Percentiles rank a stretch among this genome's conserved stretches.
These are phyloP conservation scores for Odontarrhena argentea DNA, from an alignment of 345 rosid species.

Conservation along the genomic window DNA sequence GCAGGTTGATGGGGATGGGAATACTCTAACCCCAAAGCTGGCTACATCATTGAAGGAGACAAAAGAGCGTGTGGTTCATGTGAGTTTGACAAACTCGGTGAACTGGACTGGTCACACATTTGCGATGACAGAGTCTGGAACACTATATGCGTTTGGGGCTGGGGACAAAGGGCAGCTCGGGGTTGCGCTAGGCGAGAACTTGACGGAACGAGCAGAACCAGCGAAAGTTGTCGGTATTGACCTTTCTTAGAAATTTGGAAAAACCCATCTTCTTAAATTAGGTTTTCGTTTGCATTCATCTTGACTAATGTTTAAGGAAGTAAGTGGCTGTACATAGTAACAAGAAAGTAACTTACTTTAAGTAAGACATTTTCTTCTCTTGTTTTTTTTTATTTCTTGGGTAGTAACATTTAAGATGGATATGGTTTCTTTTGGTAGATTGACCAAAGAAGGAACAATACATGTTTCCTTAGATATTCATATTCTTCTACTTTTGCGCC, in stretches of 20 bases:
- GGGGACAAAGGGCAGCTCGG: constrained; percentile 98
- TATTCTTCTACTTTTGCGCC: neutral
- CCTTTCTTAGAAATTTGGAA: constrained; percentile 41
- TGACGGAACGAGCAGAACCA: constrained; percentile 75
- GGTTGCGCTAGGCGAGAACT: constrained; percentile 60
- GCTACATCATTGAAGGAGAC: constrained; percentile 72
- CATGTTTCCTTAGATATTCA: neutral
- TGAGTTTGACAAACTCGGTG: constrained; percentile 81
- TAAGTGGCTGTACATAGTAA: constrained; percentile 36
- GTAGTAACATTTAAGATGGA: constrained; percentile 15
- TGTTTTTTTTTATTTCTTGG: neutral
- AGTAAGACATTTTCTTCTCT: too few species aligned
- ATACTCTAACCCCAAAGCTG: constrained; percentile 67
- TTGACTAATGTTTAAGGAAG: constrained; percentile 26
- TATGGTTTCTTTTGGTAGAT: constrained; percentile 30
- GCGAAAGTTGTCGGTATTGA: constrained; percentile 66
- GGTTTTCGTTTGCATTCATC: constrained; percentile 28
- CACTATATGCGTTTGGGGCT: constrained; percentile 82
- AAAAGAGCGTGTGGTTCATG: constrained; percentile 79
- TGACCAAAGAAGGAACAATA: neutral
- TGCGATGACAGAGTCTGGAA: constrained; percentile 84
- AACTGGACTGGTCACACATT: constrained; percentile 90
- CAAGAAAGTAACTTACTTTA: too few species aligned
- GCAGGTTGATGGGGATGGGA: constrained; percentile 70
- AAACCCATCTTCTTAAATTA: constrained; percentile 1